A percentile compares a stretch with the other conserved stretches of the same genome.
Conservation (phyloP, 2,329 filamentous ascomycete species). For the Alternaria angustiovoidea region DNA sequence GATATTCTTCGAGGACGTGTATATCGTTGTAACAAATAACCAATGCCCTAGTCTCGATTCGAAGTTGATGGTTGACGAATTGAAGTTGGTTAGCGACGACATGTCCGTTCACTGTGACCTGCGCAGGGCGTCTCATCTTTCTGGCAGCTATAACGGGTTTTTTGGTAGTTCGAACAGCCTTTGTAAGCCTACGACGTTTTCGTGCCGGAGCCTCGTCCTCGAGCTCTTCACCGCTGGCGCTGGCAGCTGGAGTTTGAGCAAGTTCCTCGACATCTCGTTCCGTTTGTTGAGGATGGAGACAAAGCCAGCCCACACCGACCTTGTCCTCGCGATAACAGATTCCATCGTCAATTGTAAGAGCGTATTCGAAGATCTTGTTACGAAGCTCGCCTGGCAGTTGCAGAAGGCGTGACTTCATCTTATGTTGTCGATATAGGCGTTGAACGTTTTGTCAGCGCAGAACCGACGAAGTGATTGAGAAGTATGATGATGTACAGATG, state of each 20-base stretch:
- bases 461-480: too few species aligned
- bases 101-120: not conserved
- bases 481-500: too few species aligned
- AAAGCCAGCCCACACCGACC: not conserved
- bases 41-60: slow-evolving; percentile 4
- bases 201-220: not conserved
- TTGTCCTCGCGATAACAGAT: too few species aligned
- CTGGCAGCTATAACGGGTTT: not conserved
- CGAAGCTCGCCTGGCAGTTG: slow-evolving; percentile 8
- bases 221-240: not conserved
- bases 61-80: slow-evolving; percentile 13
- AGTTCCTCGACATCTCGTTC: not conserved
- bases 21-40: slow-evolving; percentile 7
- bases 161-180: not conserved
- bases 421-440: not conserved
- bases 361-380: not conserved
- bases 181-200: not conserved
- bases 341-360: too few species aligned
- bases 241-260: not conserved
- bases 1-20: not conserved
- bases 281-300: not conserved
- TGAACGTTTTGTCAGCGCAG: not conserved
- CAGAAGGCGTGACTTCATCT: not conserved
- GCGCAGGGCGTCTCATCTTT: not conserved
- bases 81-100: slow-evolving; percentile 9